A percentile compares a stretch with the other conserved stretches of the same genome.
Conservation (phyloP, 306 rosid genomes). For the Oemleria cerasiformis region DNA sequence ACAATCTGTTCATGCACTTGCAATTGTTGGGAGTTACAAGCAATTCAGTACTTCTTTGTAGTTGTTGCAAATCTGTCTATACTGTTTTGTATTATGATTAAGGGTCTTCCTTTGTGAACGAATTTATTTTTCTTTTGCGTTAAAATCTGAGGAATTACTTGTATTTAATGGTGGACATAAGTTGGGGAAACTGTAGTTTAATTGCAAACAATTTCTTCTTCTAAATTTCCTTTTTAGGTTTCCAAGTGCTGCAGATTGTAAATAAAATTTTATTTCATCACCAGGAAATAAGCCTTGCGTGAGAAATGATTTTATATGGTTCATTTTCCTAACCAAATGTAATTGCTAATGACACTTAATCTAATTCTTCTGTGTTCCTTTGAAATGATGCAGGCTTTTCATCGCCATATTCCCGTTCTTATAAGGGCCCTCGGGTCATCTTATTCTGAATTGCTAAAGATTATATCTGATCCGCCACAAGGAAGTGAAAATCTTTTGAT, state of each 20-base stretch:
- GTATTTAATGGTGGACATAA: not conserved
- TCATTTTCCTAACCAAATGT: not conserved
- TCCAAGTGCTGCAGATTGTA: conserved; percentile 1
- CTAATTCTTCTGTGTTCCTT: conserved; percentile 15
- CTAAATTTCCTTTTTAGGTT: not conserved
- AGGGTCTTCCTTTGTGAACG: not conserved
- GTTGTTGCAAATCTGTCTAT: not conserved
- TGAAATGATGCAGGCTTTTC: conserved; percentile 72
- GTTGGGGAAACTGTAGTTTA: not conserved
- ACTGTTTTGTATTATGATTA: not conserved
- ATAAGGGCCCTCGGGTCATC: conserved; percentile 88
- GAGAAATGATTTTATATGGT: not conserved
- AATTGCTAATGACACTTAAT: conserved; percentile 13
- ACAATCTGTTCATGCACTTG: not conserved
- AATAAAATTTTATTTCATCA: not conserved
- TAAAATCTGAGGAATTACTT: not conserved
- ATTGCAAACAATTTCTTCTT: not conserved
- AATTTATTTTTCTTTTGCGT: not conserved
- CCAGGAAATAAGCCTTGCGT: not conserved
- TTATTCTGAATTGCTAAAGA: conserved; percentile 67
- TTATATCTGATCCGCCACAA: conserved; percentile 96
- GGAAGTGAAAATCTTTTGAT: conserved; percentile 94
- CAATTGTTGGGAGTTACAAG: not conserved
- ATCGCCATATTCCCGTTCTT: conserved; percentile 86
- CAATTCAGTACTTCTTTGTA: not conserved